Base-by-base conservation (phyloP, 306 rosid genomes). In the Purshia tridentata region DNA sequence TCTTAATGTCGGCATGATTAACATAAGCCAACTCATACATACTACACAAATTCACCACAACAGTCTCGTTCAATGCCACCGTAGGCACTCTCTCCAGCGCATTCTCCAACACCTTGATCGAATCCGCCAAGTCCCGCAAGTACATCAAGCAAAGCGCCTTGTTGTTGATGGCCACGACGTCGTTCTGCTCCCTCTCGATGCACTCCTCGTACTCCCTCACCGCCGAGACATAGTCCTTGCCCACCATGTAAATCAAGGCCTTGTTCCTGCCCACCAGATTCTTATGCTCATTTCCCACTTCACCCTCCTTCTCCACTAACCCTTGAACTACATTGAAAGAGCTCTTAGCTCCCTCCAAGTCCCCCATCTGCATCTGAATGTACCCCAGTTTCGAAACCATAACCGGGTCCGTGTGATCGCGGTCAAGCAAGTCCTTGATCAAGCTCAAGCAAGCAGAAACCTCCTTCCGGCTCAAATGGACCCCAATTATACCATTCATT, bases 11-110 rank as follows among this genome's bases (percentile, higher is more conserved):
- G 10, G 96, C 87, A 77, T 93, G 98, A 86, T 93, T 91, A 42
- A 93, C 96, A 81, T 93, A 89, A 3, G 98, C 98, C 85, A 93
- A 82, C 76, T 91, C 98, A 23, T 91, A 93, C 98, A 93, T 93
- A 70, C 98, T 93, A 76, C 98, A 93, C 85, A 93, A 80, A 81
- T 91, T 91, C 67, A 89, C 94, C 46, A 93, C 87, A 60, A 93
- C 69, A 0, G 98, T 91, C 76, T 93, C 98, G 9, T 89, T 89
- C 53, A 93, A 82, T 9, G 97, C 96, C 76, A 89, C 85, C 0
- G 98, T 91, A 16, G 98, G 98, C 45, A 91, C 96, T 60, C 92
- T 86, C 69, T 93, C 98, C 60, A 93, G 97, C 1, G 96, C 91
- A 75, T 76, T 89, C 80, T 93, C 98, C 72, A 91, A 62, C 35